Percentiles rank a stretch among this genome's conserved stretches.
Conservation (phyloP, 2,329 filamentous ascomycete genomes). For the Microascus cirrosus region DNA sequence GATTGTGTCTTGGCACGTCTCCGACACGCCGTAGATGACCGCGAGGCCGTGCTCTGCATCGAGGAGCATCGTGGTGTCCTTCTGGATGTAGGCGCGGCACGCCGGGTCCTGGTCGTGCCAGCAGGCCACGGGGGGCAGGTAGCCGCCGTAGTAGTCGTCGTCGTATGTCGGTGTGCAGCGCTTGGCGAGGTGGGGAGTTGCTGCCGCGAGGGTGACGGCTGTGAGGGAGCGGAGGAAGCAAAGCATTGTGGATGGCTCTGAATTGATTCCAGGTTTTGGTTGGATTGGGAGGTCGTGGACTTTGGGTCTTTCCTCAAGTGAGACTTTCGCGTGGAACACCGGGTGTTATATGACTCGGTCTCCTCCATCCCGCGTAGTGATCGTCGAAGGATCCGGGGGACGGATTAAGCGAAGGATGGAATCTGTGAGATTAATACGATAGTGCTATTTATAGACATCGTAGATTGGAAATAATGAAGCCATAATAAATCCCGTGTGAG, state of each 20-base stretch:
- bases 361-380: too few species aligned
- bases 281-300: neutral
- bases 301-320: too few species aligned
- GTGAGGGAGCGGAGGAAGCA: neutral
- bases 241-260: neutral
- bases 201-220: neutral
- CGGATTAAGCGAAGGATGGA: neutral
- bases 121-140: constrained; percentile 14
- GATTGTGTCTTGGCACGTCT: constrained; percentile 11
- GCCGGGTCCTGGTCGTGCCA: constrained; percentile 13
- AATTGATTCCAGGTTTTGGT: neutral
- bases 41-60: constrained; percentile 10
- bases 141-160: constrained; percentile 10
- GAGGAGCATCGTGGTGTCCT: constrained; percentile 10
- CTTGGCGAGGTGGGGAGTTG: constrained; percentile 6
- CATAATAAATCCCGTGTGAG: too few species aligned
- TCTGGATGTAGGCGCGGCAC: constrained; percentile 10
- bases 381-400: neutral
- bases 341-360: too few species aligned
- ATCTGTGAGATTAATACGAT: neutral
- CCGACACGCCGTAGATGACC: constrained; percentile 11
- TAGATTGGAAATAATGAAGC: neutral
- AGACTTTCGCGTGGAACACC: too few species aligned
- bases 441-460: neutral
- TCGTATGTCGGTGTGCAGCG: constrained; percentile 13